Conservation (phyloP, 2,329 filamentous ascomycete genomes). For the Davidsoniella australis region DNA sequence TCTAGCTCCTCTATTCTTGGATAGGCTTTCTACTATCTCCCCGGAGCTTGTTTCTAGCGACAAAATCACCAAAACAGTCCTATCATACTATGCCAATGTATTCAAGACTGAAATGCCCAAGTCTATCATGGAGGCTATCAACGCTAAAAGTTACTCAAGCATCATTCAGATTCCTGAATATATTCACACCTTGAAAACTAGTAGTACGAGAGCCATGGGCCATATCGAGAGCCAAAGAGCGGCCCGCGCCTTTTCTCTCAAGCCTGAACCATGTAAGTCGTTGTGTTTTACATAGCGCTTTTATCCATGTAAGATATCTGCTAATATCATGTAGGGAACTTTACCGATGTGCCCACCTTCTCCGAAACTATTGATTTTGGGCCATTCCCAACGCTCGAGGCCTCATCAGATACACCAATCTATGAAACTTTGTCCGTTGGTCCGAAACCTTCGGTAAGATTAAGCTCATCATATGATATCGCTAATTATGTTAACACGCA, state of each 20-base stretch:
- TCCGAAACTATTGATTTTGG: constrained; percentile 33
- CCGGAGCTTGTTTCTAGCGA: constrained; percentile 23
- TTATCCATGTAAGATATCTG: background rate
- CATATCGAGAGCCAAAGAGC: constrained; percentile 27
- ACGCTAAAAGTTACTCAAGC: constrained; percentile 32
- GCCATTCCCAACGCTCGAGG: constrained; percentile 32
- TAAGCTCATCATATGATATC: background rate
- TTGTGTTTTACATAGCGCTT: background rate
- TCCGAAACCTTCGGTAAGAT: constrained; percentile 32
- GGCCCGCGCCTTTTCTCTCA: background rate
- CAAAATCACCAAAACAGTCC: constrained; percentile 14
- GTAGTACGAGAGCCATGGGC: constrained; percentile 35
- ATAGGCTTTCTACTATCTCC: constrained; percentile 35
- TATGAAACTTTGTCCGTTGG: constrained; percentile 32
- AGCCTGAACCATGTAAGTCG: constrained; percentile 7
- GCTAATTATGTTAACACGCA: constrained; percentile 12
- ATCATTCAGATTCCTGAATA: constrained; percentile 30
- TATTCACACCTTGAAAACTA: constrained; percentile 27
- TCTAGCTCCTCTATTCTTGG: constrained; percentile 35
- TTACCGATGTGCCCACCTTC: constrained; percentile 24
- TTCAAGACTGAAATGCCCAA: constrained; percentile 30
- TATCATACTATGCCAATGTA: constrained; percentile 26
- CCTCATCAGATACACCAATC: constrained; percentile 22
- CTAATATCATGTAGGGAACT: constrained; percentile 21
- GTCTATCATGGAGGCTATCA: constrained; percentile 31